Conservation (phyloP, 2,329 filamentous ascomycete genomes). For the Fusarium pseudograminearum region DNA sequence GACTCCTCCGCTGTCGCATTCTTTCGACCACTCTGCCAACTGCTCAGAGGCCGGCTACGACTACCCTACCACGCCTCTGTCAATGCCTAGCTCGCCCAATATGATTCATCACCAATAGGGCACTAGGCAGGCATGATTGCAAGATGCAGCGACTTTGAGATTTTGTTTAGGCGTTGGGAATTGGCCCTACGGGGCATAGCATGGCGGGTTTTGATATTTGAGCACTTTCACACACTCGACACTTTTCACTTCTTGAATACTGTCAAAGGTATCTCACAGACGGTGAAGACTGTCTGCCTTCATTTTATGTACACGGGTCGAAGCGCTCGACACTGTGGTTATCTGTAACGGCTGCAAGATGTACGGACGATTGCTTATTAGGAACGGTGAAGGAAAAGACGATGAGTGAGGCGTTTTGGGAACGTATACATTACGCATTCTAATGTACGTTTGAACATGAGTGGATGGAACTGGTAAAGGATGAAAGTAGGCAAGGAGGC, state of each 20-base stretch:
- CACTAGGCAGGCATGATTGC: conserved; percentile 8
- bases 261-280: conserved; percentile 27
- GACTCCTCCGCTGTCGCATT: conserved; percentile 83
- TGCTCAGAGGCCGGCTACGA: conserved; percentile 73
- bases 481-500: conserved; percentile 32
- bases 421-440: conserved; percentile 34
- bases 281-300: conserved; percentile 33
- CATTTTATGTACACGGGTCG: conserved; percentile 40
- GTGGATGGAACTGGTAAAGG: conserved; percentile 18
- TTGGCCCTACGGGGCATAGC: conserved; percentile 37
- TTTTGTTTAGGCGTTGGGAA: conserved; percentile 43
- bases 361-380: conserved; percentile 43
- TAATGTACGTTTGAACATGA: conserved; percentile 23
- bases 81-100: conserved; percentile 77
- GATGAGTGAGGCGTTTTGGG: conserved; percentile 45
- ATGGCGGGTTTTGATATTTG: conserved; percentile 45
- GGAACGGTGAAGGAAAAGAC: conserved; percentile 42
- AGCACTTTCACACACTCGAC: conserved; percentile 38
- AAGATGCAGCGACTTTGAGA: conserved; percentile 33
- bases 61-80: conserved; percentile 77
- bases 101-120: conserved; percentile 53
- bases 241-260: conserved; percentile 36
- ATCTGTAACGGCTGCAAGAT: conserved; percentile 46
- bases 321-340: conserved; percentile 46
- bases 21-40: conserved; percentile 74